Evolutionary conservation across 2,329 filamentous ascomycete genomes (phyloP).

Genomic region (Knufia fluminis): DNA sequence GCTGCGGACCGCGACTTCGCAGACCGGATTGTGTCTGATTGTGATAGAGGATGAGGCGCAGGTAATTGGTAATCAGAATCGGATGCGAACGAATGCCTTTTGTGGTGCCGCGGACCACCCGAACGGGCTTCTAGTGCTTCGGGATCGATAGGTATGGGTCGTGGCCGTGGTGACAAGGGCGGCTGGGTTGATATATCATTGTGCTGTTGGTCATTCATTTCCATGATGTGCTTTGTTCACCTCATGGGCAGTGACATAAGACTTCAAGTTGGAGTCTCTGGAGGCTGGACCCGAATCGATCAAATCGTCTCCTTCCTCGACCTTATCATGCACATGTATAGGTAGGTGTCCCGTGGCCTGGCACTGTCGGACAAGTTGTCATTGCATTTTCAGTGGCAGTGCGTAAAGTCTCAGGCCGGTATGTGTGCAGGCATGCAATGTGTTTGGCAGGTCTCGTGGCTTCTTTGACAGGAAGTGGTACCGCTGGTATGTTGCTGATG

Average conservation of each 20-base stretch:
- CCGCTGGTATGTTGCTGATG: too few relatives aligned
- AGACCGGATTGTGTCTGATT: conserved; percentile 25
- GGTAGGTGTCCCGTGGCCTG: background rate
- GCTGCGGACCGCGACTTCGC: conserved; percentile 26
- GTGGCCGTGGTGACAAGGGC: conserved; percentile 19
- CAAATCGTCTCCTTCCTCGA: background rate
- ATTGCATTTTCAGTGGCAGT: background rate
- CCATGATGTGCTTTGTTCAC: background rate
- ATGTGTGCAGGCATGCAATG: background rate
- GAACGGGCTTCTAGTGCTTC: conserved; percentile 13
- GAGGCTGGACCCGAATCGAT: background rate
- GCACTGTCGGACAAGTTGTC: background rate
- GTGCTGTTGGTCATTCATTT: background rate
- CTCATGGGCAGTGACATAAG: background rate
- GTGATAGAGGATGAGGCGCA: conserved; percentile 25
- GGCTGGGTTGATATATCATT: conserved; percentile 6
- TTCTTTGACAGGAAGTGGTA: background rate
- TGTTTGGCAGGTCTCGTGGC: too few relatives aligned
- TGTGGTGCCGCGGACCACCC: conserved; percentile 11
- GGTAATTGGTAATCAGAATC: conserved; percentile 27
- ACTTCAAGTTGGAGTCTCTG: too few relatives aligned
- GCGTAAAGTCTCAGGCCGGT: background rate
- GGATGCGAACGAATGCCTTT: conserved; percentile 25
- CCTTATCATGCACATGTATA: background rate
- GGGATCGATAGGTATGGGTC: conserved; percentile 18